phyloP scores from a whole-genome alignment of 805 yeast genomes.

The Candida khao-thaluensis region DNA sequence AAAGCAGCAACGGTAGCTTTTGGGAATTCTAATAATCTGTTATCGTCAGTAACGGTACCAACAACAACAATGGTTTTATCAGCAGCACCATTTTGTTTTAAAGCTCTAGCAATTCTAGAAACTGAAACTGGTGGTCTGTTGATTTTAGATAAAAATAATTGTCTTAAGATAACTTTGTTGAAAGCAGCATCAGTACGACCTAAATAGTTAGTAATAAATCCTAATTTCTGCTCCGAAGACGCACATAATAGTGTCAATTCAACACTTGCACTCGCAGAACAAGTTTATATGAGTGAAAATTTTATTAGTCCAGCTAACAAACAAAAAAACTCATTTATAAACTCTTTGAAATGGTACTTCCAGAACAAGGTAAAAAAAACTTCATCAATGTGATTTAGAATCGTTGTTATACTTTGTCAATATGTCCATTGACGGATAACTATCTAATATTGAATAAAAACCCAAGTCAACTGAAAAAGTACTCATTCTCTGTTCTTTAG shows the following conservation, averaged over 20 bases:
- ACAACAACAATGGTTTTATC: conserved; percentile 95
- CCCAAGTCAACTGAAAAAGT: conserved; percentile 5
- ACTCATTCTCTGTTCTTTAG: conserved; percentile 11
- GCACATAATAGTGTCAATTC: conserved; percentile 20
- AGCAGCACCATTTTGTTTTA: conserved; percentile 78
- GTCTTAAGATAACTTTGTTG: conserved; percentile 94
- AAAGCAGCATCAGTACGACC: conserved; percentile 99
- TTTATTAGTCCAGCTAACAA: background rate
- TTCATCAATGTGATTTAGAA: conserved; percentile 9
- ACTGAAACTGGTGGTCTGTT: conserved; percentile 99
- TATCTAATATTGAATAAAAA: conserved; percentile 4
- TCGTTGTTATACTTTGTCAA: conserved; percentile 9
- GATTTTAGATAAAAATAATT: conserved; percentile 95
- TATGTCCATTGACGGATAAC: conserved; percentile 15
- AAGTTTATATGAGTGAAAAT: conserved; percentile 1
- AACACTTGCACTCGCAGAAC: conserved; percentile 37
- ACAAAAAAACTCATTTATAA: conserved; percentile 1
- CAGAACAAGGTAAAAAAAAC: conserved; percentile 4
- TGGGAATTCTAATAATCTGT: conserved; percentile 91
- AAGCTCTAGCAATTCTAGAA: conserved; percentile 83
- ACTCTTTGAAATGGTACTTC: conserved; percentile 6
- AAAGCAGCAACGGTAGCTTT: conserved; percentile 98
- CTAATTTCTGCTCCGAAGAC: conserved; percentile 47
- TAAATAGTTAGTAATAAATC: conserved; percentile 34
- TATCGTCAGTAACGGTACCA: conserved; percentile 98